A percentile compares a stretch with the other conserved stretches of the same genome.
These are phyloP conservation scores for Picea sitchensis DNA, from an alignment of 75 land plant species.

Conservation along the genomic window DNA sequence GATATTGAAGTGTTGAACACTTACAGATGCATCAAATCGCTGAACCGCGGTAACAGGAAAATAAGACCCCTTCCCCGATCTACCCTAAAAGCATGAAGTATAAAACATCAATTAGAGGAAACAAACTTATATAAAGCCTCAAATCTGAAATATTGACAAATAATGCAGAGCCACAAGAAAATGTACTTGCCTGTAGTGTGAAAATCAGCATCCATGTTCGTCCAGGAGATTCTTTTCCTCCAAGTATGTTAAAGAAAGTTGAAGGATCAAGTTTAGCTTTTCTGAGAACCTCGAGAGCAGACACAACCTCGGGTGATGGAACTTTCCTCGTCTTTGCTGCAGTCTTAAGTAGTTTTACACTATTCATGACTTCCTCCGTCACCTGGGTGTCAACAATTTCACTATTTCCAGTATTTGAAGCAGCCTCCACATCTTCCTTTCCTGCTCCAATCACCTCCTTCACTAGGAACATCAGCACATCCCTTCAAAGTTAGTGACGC, in stretches of 20 bases:
- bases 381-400: constrained; percentile 1
- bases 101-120: not conserved
- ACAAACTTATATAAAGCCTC: constrained; percentile 17
- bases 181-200: constrained; percentile 59
- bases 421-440: not conserved
- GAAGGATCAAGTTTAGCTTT: constrained; percentile 76
- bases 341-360: constrained; percentile 64
- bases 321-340: constrained; percentile 89
- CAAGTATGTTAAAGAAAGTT: constrained; percentile 61
- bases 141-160: not conserved
- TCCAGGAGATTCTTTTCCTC: constrained; percentile 82
- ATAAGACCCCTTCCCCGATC: constrained; percentile 52
- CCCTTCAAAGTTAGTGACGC: constrained; percentile 4
- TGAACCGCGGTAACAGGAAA: constrained; percentile 95
- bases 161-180: not conserved
- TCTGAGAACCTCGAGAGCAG: constrained; percentile 64
- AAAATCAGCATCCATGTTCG: constrained; percentile 98
- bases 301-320: constrained; percentile 52
- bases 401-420: not conserved
- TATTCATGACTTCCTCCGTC: constrained; percentile 42
- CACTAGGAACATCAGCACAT: constrained; percentile 7
- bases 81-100: constrained; percentile 18
- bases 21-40: constrained; percentile 86
- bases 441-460: not conserved
- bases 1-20: constrained; percentile 7